Conservation (phyloP, 2,329 filamentous ascomycete genomes). For the Xylaria sp. region DNA sequence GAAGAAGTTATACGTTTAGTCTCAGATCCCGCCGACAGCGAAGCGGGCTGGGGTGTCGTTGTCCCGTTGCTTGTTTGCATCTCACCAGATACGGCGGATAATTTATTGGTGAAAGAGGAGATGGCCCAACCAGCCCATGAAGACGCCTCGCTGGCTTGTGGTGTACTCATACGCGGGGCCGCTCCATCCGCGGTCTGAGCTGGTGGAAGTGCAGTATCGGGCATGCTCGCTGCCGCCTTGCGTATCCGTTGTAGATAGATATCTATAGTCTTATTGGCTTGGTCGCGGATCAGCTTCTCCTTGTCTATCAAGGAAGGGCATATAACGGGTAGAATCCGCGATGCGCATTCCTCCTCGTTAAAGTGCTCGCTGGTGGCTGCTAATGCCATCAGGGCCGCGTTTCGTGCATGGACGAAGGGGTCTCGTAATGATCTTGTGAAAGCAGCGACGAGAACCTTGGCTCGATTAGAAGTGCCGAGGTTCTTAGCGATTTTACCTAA, state of each 20-base stretch:
- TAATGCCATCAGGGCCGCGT: conserved; percentile 87
- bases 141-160: conserved; percentile 70
- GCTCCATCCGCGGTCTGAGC: conserved; percentile 64
- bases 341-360: conserved; percentile 87
- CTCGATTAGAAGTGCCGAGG: conserved; percentile 78
- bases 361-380: conserved; percentile 88
- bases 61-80: conserved; percentile 73
- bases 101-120: conserved; percentile 96
- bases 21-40: conserved; percentile 53
- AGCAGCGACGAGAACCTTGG: conserved; percentile 92
- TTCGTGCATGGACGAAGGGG: conserved; percentile 93
- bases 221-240: conserved; percentile 79
- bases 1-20: conserved; percentile 50
- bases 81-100: conserved; percentile 84
- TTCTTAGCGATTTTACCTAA: conserved; percentile 95
- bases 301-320: conserved; percentile 91
- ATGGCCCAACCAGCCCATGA: conserved; percentile 97
- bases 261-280: conserved; percentile 90
- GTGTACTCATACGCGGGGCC: conserved; percentile 79
- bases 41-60: conserved; percentile 52
- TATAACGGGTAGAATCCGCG: conserved; percentile 83
- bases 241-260: conserved; percentile 84
- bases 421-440: conserved; percentile 91
- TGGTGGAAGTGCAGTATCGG: conserved; percentile 81
- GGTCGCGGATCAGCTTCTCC: conserved; percentile 92